Conservation (phyloP, 306 rosid species). For the Adenanthera pavonina region DNA sequence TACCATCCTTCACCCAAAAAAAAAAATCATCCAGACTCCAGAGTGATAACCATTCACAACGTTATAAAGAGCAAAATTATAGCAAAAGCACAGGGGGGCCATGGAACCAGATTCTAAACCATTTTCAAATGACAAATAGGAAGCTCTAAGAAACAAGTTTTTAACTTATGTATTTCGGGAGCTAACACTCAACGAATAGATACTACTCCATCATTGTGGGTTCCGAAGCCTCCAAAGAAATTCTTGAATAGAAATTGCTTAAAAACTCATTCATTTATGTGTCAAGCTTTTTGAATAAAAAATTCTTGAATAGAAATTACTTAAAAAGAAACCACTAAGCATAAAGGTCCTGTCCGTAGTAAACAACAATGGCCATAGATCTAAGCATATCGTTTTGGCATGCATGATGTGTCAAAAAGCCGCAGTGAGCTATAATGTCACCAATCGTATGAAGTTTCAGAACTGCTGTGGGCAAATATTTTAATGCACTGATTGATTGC, state of each 20-base stretch:
- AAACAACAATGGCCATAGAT: constrained; percentile 18
- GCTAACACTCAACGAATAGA: neutral
- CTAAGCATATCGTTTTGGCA: neutral
- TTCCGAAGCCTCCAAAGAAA: neutral
- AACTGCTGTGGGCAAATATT: too few relatives aligned
- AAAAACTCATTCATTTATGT: constrained; percentile 14
- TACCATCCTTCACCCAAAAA: too few relatives aligned
- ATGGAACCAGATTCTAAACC: neutral
- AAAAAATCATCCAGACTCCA: too few relatives aligned
- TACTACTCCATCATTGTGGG: neutral
- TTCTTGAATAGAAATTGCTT: constrained; percentile 2
- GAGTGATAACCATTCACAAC: neutral
- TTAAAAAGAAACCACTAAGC: neutral
- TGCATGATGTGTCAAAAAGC: too few relatives aligned
- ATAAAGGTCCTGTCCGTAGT: neutral
- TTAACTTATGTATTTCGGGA: too few relatives aligned
- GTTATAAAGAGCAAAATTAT: neutral
- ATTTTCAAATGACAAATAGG: constrained; percentile 22
- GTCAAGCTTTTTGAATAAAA: too few relatives aligned
- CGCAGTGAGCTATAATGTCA: too few relatives aligned
- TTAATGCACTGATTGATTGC: too few relatives aligned
- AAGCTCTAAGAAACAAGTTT: neutral
- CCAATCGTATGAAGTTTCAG: too few relatives aligned
- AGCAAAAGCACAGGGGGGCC: constrained; percentile 3
- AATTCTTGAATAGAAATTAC: too few relatives aligned